Evolutionary conservation across 345 rosid genomes (phyloP).

Genomic region (Salix purpurea): DNA sequence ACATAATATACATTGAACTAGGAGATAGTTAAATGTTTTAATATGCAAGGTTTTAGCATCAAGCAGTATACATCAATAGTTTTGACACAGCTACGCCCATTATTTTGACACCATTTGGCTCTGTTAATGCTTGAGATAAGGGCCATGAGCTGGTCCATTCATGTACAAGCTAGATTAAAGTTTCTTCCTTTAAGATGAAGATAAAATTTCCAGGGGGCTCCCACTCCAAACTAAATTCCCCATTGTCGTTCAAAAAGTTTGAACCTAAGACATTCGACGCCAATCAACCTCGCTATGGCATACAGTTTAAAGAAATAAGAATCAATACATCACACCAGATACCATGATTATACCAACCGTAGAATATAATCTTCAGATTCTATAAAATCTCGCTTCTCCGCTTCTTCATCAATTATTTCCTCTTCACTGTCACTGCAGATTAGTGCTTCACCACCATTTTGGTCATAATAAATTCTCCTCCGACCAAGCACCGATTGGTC

Average conservation of each 20-base stretch:
- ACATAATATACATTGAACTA: background rate
- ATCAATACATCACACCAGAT: constrained; percentile 14
- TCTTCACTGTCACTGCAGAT: constrained; percentile 99
- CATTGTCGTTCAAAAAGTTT: background rate
- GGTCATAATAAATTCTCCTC: constrained; percentile 96
- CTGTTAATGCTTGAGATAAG: background rate
- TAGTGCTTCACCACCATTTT: constrained; percentile 95
- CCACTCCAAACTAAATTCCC: background rate
- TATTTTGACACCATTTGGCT: background rate
- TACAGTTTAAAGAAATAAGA: background rate
- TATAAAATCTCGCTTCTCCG: constrained; percentile 66
- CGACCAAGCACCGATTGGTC: constrained; percentile 97
- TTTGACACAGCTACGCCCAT: background rate
- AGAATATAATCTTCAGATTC: constrained; percentile 83
- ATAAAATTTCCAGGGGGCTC: background rate
- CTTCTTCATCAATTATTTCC: constrained; percentile 79
- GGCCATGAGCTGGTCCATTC: background rate
- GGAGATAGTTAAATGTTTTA: background rate
- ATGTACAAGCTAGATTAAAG: background rate
- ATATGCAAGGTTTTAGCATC: background rate
- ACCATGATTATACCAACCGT: constrained; percentile 56
- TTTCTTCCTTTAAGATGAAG: background rate
- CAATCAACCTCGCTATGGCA: background rate
- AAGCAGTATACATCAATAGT: background rate
- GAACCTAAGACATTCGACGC: background rate